Percentiles rank a stretch among this genome's conserved stretches.
These are phyloP conservation scores for Pelagophyceae sp. DNA, from an alignment of 352 stramenopile species.

Conservation along the genomic window DNA sequence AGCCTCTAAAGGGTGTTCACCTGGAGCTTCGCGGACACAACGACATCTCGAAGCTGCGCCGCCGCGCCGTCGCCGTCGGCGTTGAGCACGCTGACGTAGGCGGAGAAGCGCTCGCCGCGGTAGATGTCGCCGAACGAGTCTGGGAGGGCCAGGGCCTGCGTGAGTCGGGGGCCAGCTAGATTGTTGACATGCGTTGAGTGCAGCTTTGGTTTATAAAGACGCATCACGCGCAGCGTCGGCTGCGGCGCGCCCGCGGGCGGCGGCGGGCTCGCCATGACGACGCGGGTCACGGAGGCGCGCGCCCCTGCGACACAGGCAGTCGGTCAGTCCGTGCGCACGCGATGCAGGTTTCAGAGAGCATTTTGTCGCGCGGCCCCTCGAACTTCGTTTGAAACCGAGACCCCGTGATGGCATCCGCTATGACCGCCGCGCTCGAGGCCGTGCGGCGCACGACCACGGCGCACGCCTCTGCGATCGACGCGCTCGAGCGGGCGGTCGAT, in stretches of 20 bases:
- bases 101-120: slow-evolving; percentile 77
- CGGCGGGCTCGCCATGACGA: slow-evolving; percentile 15
- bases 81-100: slow-evolving; percentile 82
- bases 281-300: background rate
- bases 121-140: slow-evolving; percentile 85
- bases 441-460: too few species aligned
- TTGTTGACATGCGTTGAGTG: slow-evolving; percentile 18
- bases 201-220: slow-evolving; percentile 74
- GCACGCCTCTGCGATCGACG: too few species aligned
- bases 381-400: too few species aligned
- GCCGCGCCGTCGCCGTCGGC: slow-evolving; percentile 1
- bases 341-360: too few species aligned
- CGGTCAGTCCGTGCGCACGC: too few species aligned
- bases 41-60: slow-evolving; percentile 29
- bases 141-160: slow-evolving; percentile 71
- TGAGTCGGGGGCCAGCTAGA: slow-evolving; percentile 51
- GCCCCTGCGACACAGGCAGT: background rate
- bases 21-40: slow-evolving; percentile 62
- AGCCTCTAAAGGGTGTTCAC: too few species aligned
- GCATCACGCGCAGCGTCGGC: slow-evolving; percentile 60
- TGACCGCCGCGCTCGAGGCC: too few species aligned
- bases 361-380: too few species aligned
- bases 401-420: too few species aligned
- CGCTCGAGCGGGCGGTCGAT: too few species aligned
- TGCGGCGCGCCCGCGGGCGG: slow-evolving; percentile 19